These are phyloP conservation scores for Lactarius sanguifluus DNA, from an alignment of 768 basidiomycete genomes.

Conservation along the genomic window DNA sequence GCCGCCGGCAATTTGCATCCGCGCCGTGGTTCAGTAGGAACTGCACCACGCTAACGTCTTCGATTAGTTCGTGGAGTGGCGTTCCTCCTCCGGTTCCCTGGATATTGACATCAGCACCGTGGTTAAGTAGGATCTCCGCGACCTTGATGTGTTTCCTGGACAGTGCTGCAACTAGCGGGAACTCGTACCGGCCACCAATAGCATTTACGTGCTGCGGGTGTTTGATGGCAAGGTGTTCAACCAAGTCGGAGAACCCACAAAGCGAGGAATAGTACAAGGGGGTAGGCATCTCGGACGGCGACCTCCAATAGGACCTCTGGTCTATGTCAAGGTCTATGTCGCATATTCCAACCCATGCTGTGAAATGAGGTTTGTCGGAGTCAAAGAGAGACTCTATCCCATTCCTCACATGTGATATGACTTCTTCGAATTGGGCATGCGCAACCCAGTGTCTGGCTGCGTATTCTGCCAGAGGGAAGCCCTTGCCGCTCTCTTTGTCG, in stretches of 20 bases:
- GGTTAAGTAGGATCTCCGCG: too few species aligned
- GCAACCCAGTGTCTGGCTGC: background rate
- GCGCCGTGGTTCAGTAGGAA: background rate
- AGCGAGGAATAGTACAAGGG: background rate
- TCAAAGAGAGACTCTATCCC: background rate
- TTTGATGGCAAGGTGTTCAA: background rate
- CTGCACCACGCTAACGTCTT: background rate
- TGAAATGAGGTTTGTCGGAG: background rate
- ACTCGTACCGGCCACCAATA: background rate
- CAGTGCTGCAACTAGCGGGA: background rate
- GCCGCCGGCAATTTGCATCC: background rate
- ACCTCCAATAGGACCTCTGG: too few species aligned
- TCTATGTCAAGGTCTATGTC: background rate
- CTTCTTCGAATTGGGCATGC: background rate
- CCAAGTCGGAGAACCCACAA: background rate
- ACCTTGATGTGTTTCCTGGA: too few species aligned
- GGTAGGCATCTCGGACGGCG: background rate
- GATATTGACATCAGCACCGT: too few species aligned
- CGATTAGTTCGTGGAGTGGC: too few species aligned
- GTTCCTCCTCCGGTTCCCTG: too few species aligned
- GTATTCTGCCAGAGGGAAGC: background rate
- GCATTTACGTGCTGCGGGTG: background rate
- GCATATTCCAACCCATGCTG: background rate
- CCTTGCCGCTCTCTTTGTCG: background rate
- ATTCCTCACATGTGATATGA: background rate